phyloP scores from a whole-genome alignment of 2,329 filamentous ascomycete species.

The Falciphora oryzae region DNA sequence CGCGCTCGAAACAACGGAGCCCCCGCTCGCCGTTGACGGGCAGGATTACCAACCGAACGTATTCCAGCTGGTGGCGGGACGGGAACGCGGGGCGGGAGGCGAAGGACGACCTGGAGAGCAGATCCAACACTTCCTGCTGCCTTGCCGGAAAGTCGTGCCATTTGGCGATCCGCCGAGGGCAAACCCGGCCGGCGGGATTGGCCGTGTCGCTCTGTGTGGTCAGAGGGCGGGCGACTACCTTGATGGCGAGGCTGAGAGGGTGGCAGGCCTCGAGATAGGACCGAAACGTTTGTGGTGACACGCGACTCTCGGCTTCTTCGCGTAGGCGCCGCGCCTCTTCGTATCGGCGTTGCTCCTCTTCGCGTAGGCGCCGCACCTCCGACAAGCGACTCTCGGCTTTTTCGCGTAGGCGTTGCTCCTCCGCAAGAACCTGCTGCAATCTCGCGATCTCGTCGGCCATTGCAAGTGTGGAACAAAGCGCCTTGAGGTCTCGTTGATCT shows the following conservation, averaged over 20 bases:
- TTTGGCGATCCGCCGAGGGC: constrained; percentile 29
- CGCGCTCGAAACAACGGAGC: constrained; percentile 28
- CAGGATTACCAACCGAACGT: constrained; percentile 22
- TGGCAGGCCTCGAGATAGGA: constrained; percentile 29
- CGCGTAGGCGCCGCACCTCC: constrained; percentile 6
- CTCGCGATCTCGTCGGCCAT: too few relatives aligned
- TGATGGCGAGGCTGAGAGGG: constrained; percentile 23
- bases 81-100: constrained; percentile 24
- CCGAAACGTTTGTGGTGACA: constrained; percentile 20
- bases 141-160: constrained; percentile 27
- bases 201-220: constrained; percentile 17
- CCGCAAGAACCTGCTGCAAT: too few relatives aligned
- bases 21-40: constrained; percentile 30
- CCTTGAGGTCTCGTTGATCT: too few relatives aligned
- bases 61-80: constrained; percentile 28
- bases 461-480: too few relatives aligned
- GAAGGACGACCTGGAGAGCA: constrained; percentile 23
- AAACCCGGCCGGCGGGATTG: constrained; percentile 24
- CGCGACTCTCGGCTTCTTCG: constrained; percentile 21
- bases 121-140: constrained; percentile 27
- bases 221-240: constrained; percentile 25
- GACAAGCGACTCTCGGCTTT: too few relatives aligned
- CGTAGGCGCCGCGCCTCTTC: constrained; percentile 21
- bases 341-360: constrained; percentile 19
- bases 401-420: too few relatives aligned